Base-by-base conservation (phyloP, 2,329 filamentous ascomycete species). In the Colletotrichum gloeosporioides region DNA sequence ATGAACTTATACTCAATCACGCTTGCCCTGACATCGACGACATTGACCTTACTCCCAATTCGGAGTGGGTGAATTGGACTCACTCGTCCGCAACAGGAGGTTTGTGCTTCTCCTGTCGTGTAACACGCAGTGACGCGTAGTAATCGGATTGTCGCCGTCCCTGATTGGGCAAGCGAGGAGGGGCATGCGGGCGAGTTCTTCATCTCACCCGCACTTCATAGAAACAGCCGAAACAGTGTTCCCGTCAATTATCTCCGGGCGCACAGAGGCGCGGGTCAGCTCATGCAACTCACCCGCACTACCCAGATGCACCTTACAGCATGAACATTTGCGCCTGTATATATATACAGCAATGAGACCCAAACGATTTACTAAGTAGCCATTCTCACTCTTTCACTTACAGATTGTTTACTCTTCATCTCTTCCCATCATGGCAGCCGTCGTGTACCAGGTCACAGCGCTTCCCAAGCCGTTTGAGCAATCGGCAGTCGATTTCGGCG, bases 381-480 rank as follows among this genome's bases (percentile, higher is more conserved):
- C n/a, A 22, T 53, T 22, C n/a, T 15, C 1, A 15, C 6, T 13
- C 6, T 53, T 53, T 53, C 44, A 3, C 22, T 22, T 22, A 53
- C 12, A 53, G 13, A 25, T 0, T 13, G 0, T 53, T 0, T 22
- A 22, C 0, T 13, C 4, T n/a, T 3, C n/a, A 22, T 53, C n/a
- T 22, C 44, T 22, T 18, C 22, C 2, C 10, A 53, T n/a, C 5
- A 53, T 53, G 44, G 12, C 44, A 53, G n/a, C 44, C 44, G n/a
- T 22, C n/a, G 44, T 22, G 10, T 53, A 53, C 44, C n/a, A 53
- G 10, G n/a, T 53, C 44, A 22, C 44, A 25, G n/a, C 44, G n/a
- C 44, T 53, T 53, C 44, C 44, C 12, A 53, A 53, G n/a, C 44
- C 44, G 44, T 53, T 53, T 53, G 44, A 53, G 44, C 44, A 22